Evolutionary conservation across 176 grass and related monocot genomes (phyloP).

Genomic region (Lolium multiflorum): DNA sequence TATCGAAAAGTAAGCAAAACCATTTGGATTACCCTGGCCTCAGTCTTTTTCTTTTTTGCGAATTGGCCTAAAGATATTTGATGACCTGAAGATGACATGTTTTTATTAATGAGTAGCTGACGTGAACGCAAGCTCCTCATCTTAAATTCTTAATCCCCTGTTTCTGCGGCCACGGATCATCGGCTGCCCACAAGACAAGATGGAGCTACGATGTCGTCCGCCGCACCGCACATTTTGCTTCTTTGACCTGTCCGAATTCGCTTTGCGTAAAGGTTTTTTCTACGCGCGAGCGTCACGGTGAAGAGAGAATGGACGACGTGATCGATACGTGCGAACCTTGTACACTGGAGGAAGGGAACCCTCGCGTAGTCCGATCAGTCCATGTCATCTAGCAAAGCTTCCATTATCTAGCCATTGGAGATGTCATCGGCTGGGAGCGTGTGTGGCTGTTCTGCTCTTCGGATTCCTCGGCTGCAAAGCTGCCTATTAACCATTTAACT

Average conservation of each 20-base stretch:
- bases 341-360: neutral
- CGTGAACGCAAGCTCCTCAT: neutral
- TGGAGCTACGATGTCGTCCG: constrained; percentile 4
- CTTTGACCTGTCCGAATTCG: neutral
- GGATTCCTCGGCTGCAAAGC: constrained; percentile 14
- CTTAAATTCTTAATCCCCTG: neutral
- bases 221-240: constrained; percentile 11
- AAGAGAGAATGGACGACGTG: neutral
- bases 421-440: neutral
- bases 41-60: too few relatives aligned
- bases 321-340: neutral
- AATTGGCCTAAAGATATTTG: neutral
- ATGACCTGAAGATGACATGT: neutral
- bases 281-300: neutral
- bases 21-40: neutral
- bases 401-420: neutral
- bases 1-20: neutral
- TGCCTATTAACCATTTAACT: neutral
- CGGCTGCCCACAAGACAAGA: neutral
- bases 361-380: neutral
- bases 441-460: neutral
- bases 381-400: neutral
- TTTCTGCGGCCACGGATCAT: neutral
- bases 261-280: neutral
- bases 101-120: neutral